Evolutionary conservation across 75 land plant genomes (phyloP).

Genomic region (Ceratopteris richardii): DNA sequence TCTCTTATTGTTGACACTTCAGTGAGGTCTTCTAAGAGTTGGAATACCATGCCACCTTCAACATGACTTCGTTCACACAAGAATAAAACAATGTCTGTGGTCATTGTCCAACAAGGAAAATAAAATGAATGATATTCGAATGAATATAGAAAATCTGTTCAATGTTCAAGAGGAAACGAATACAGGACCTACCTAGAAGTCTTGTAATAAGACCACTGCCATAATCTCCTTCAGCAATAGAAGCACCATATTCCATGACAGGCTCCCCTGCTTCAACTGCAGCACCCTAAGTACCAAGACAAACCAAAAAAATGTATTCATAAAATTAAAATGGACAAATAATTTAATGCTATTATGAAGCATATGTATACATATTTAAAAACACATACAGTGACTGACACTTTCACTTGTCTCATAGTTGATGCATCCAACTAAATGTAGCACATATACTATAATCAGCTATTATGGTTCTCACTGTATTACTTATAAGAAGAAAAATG

Average conservation of each 20-base stretch:
- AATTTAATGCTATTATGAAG: too few relatives aligned
- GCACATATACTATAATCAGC: too few relatives aligned
- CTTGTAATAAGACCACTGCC: slow-evolving; percentile 58
- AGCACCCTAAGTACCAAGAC: slow-evolving; percentile 35
- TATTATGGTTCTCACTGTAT: too few relatives aligned
- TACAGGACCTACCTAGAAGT: slow-evolving; percentile 93
- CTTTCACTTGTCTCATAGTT: too few relatives aligned
- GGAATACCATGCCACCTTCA: slow-evolving; percentile 99
- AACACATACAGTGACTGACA: too few relatives aligned
- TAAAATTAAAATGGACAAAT: too few relatives aligned
- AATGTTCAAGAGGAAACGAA: too few relatives aligned
- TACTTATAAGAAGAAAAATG: too few relatives aligned
- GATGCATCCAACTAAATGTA: too few relatives aligned
- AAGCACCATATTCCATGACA: slow-evolving; percentile 76
- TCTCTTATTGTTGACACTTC: slow-evolving; percentile 97
- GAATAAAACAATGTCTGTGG: slow-evolving; percentile 82
- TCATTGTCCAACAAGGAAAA: background rate
- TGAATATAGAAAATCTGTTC: too few relatives aligned
- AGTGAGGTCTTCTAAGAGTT: slow-evolving; percentile 90
- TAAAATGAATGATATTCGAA: too few relatives aligned
- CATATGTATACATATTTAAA: too few relatives aligned
- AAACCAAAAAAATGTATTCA: background rate
- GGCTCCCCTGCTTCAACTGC: slow-evolving; percentile 77
- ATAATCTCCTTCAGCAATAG: slow-evolving; percentile 51
- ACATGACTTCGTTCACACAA: slow-evolving; percentile 91